Evolutionary conservation across 1,139 yeast species (phyloP).

Genomic region (Blastobotrys malaysiensis): DNA sequence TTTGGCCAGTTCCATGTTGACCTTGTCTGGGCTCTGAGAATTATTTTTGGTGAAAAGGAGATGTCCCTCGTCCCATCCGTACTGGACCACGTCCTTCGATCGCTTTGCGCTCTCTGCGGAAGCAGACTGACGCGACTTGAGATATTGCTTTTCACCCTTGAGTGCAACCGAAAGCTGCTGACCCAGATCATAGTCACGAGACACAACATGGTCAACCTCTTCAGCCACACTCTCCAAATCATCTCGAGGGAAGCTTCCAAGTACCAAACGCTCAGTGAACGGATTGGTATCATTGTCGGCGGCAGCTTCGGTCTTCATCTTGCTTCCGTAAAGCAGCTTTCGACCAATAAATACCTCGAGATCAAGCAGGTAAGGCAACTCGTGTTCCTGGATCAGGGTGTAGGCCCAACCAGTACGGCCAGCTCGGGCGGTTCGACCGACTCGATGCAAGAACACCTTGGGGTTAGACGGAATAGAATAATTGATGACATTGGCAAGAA

Average conservation of each 20-base stretch:
- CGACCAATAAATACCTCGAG: slow-evolving; percentile 86
- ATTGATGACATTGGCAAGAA: slow-evolving; percentile 88
- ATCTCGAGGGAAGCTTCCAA: slow-evolving; percentile 76
- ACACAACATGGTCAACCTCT: slow-evolving; percentile 56
- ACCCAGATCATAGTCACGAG: slow-evolving; percentile 63
- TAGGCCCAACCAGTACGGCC: slow-evolving; percentile 98
- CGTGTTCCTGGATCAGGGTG: slow-evolving; percentile 78
- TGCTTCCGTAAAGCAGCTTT: slow-evolving; percentile 53
- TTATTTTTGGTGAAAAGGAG: slow-evolving; percentile 51
- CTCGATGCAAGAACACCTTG: slow-evolving; percentile 91
- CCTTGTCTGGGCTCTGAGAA: not conserved
- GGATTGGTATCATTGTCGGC: slow-evolving; percentile 41
- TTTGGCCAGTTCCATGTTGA: slow-evolving; percentile 55
- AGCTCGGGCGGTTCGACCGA: slow-evolving; percentile 99
- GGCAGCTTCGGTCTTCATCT: slow-evolving; percentile 30
- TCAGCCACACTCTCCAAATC: slow-evolving; percentile 71
- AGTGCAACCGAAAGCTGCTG: slow-evolving; percentile 64
- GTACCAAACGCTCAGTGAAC: slow-evolving; percentile 69
- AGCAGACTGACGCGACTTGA: slow-evolving; percentile 82
- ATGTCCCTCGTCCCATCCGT: slow-evolving; percentile 86
- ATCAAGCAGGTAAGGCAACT: slow-evolving; percentile 84
- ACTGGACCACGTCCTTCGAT: slow-evolving; percentile 63
- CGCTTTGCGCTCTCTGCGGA: slow-evolving; percentile 80
- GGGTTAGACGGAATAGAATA: slow-evolving; percentile 88
- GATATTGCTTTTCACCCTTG: slow-evolving; percentile 83